A percentile compares a stretch with the other conserved stretches of the same genome.
phyloP scores from a whole-genome alignment of 768 basidiomycete species.

The Leccinum arenicola region DNA sequence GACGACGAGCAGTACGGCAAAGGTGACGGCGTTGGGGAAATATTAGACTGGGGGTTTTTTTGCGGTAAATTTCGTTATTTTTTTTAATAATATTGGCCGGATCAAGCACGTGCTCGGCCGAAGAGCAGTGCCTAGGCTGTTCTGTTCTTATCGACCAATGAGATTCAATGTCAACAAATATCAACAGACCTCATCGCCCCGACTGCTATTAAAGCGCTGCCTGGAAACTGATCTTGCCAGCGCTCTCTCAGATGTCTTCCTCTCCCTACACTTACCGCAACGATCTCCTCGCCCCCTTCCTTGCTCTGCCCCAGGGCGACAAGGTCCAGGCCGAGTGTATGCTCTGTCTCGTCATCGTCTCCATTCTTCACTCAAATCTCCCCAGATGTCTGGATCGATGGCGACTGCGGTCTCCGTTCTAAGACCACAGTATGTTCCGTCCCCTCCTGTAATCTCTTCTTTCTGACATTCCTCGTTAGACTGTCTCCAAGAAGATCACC shows the following conservation, averaged over 20 bases:
- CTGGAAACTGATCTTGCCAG: not conserved
- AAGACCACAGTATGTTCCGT: conserved; percentile 80
- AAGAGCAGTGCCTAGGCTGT: not conserved
- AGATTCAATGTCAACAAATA: conserved; percentile 20
- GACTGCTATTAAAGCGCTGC: conserved; percentile 25
- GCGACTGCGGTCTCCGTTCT: conserved; percentile 88
- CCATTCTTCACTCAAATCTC: conserved; percentile 4
- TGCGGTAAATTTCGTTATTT: not conserved
- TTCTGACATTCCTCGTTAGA: conserved; percentile 45
- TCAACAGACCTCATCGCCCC: conserved; percentile 20
- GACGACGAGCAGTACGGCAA: conserved; percentile 56
- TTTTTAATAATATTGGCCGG: not conserved
- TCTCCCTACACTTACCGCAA: conserved; percentile 54
- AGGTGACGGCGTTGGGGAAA: conserved; percentile 29
- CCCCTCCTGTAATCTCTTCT: not conserved
- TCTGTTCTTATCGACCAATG: conserved; percentile 33
- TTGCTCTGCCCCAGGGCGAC: conserved; percentile 84
- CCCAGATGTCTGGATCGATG: conserved; percentile 97
- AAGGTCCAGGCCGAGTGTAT: conserved; percentile 94
- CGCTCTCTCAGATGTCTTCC: conserved; percentile 21
- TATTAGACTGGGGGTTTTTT: conserved; percentile 3
- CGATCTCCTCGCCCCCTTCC: conserved; percentile 87
- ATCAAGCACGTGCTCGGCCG: conserved; percentile 7
- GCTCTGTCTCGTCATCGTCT: conserved; percentile 20
- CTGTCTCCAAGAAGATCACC: conserved; percentile 80